Percentiles rank a stretch among this genome's conserved stretches.
Evolutionary conservation across 2,329 filamentous ascomycete genomes (phyloP).

Genomic region (Akanthomyces lecanii): DNA sequence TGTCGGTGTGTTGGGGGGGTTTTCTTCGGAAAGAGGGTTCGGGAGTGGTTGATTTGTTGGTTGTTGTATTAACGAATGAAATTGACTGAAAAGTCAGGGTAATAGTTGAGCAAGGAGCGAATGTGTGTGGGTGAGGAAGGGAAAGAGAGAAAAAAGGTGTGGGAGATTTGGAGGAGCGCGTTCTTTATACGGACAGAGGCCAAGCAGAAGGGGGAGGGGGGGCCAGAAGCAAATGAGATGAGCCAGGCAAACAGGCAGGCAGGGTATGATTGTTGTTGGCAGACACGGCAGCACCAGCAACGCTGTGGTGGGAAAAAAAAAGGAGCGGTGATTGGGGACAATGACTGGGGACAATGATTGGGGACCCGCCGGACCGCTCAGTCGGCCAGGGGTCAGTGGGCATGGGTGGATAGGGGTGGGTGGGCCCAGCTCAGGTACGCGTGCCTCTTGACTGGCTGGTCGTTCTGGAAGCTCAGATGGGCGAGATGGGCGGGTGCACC

Average conservation of each 20-base stretch:
- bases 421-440: background rate
- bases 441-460: background rate
- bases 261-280: background rate
- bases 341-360: background rate
- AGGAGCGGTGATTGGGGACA: background rate
- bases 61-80: conserved; percentile 48
- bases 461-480: background rate
- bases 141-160: conserved; percentile 25
- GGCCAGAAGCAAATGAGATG: background rate
- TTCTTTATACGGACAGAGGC: conserved; percentile 44
- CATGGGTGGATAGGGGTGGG: conserved; percentile 8
- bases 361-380: background rate
- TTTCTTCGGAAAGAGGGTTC: conserved; percentile 27
- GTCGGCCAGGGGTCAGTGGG: background rate
- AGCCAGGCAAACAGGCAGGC: background rate
- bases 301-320: background rate
- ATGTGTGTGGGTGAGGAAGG: conserved; percentile 48
- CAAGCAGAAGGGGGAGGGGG: background rate
- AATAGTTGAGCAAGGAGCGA: conserved; percentile 35
- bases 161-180: conserved; percentile 36
- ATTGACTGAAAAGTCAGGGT: conserved; percentile 54
- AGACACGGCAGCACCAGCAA: background rate
- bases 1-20: conserved; percentile 43
- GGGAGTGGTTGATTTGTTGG: conserved; percentile 25
- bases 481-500: background rate